Evolutionary conservation across 306 rosid genomes (phyloP).

Genomic region (Rosa persica): DNA sequence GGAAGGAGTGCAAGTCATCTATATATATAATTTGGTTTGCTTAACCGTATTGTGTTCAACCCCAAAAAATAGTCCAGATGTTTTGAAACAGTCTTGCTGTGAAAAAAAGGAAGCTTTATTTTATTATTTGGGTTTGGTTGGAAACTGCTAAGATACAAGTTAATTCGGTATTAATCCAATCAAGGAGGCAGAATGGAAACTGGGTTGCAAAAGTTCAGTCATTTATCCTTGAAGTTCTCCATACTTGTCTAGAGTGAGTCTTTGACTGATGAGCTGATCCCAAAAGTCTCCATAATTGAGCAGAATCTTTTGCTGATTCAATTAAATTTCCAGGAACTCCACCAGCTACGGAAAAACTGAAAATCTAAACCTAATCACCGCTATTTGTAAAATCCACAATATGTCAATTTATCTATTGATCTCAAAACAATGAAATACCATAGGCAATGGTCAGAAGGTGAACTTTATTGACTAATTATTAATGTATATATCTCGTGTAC

Average conservation of each 20-base stretch:
- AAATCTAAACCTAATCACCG: neutral
- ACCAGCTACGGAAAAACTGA: neutral
- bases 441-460: neutral
- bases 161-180: neutral
- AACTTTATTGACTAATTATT: neutral
- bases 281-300: neutral
- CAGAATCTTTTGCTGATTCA: neutral
- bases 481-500: neutral
- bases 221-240: slow-evolving; percentile 3
- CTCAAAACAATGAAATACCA: neutral
- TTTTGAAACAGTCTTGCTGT: slow-evolving; percentile 7
- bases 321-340: neutral
- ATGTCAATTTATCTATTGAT: neutral
- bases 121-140: neutral
- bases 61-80: neutral
- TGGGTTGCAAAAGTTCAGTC: slow-evolving; percentile 23
- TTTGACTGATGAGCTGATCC: slow-evolving; percentile 12
- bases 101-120: neutral
- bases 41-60: neutral
- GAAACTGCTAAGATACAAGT: neutral
- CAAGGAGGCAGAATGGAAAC: neutral
- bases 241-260: slow-evolving; percentile 10
- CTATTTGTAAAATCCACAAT: neutral
- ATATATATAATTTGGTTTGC: neutral
- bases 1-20: slow-evolving; percentile 1